Base-by-base conservation (phyloP, 2,329 filamentous ascomycete species). In the Pestalotiopsis sp. region DNA sequence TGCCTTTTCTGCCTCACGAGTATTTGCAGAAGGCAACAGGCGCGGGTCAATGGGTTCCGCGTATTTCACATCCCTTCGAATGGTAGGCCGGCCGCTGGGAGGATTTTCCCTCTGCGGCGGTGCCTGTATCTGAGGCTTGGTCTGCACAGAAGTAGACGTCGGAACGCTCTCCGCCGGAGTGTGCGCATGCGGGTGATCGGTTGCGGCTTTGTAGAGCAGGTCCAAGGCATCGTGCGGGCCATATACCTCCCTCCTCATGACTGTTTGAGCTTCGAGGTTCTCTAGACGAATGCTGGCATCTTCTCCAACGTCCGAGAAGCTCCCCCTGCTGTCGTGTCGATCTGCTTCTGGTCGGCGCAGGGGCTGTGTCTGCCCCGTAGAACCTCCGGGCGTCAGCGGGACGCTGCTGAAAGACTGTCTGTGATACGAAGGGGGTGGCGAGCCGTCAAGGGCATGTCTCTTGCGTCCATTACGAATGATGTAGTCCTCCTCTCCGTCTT, bases 211-310 rank as follows among this genome's bases (percentile, higher is more conserved):
- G 77, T 97, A 97, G 17, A 98, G 86, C 68, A 98, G 85, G 79
- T 97, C 94, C 62, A 98, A 86, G 27, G 95, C 95, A 82, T 98
- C 95, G 76, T 97, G 95, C 3, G 93, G 94, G 45, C 94, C 95
- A 79, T 95, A 97, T 59, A 98, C 90, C 73, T 93, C 92, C 67
- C 83, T 85, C 39, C 89, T 82, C 89, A 91, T 91, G 68, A 91
- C 88, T 9, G 85, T 84, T 75, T 88, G 87, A 25, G 89, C 89
- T 79, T 91, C 89, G 5, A 89, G 80, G 74, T 91, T 91, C 77
- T 91, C 88, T 25, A 91, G 78, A 64, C 88, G 88, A 68, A 86
- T 86, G 72, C 90, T 90, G 36, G 84, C 84, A 72, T 90, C 89
- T 49, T 87, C 87, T 13, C 82, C 82, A 20, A 74, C 72, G 52